phyloP scores from a whole-genome alignment of 805 yeast genomes.

The Grigorovia transvaalensis region DNA sequence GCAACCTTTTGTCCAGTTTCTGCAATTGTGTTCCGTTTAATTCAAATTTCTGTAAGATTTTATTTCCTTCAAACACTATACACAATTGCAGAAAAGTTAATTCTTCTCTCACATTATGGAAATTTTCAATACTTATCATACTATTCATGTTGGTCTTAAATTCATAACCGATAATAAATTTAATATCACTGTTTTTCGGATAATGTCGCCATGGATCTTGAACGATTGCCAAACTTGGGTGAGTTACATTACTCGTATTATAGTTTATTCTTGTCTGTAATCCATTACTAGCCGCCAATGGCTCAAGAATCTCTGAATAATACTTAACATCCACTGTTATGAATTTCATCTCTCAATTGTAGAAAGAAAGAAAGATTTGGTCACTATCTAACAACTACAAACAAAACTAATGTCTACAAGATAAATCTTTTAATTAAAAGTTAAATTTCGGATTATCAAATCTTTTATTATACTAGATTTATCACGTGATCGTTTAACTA shows the following conservation, averaged over 20 bases:
- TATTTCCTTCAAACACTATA: not conserved
- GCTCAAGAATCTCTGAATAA: conserved; percentile 15
- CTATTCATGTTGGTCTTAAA: too few relatives aligned
- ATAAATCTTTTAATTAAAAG: too few relatives aligned
- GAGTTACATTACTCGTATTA: not conserved
- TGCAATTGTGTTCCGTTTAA: not conserved
- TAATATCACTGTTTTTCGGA: not conserved
- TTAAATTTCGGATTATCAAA: too few relatives aligned
- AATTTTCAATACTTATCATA: not conserved
- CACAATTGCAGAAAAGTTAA: not conserved
- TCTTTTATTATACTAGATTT: too few relatives aligned
- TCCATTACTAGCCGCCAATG: conserved; percentile 18
- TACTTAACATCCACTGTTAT: conserved; percentile 4
- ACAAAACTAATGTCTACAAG: too few relatives aligned
- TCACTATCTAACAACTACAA: too few relatives aligned
- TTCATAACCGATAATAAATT: not conserved
- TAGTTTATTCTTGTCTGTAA: conserved; percentile 7
- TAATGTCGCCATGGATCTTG: conserved; percentile 3
- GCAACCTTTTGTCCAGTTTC: not conserved
- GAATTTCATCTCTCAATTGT: not conserved
- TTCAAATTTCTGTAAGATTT: not conserved
- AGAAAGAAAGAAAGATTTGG: too few relatives aligned
- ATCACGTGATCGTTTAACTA: not conserved
- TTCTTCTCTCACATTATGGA: not conserved
- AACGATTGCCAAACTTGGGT: not conserved